Base-by-base conservation (phyloP, 2,329 filamentous ascomycete genomes). In the Fusarium newnesense region DNA sequence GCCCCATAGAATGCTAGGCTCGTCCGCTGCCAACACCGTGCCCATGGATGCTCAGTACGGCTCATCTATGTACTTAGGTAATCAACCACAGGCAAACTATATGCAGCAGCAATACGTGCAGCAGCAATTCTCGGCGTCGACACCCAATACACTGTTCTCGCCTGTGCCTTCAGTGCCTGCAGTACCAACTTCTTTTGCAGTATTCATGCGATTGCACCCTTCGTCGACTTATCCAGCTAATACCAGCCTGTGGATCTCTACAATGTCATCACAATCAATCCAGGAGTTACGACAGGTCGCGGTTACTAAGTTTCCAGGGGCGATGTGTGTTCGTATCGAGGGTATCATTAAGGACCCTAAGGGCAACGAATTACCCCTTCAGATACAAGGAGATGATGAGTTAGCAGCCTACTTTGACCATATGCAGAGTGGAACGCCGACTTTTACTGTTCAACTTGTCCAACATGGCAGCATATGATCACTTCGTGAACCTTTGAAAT, bases 311-410 rank as follows among this genome's bases (percentile, higher is more conserved):
- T 90, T 90, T 67, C 89, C 90, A 0, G 89, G 89, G 11, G 87
- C 87, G 0, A 77, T 87, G 19, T 89, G 92, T 57, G 82, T 87
- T 39, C 87, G 87, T 34, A 86, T 95, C 21, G 90, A 94, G 75
- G 93, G 92, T 5, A 81, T 94, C 32, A 85, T 94, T 57, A 89
- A 88, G 76, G 86, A 89, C 76, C 85, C 83, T 19, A 86, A 86
- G 71, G 90, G 88, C 9, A 86, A 86, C 56, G 92, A 94, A 77
- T 84, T 93, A 49, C 84, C 84, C 21, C 87, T 93, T 76, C 83
- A 86, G 62, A 91, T 96, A 75, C 91, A 91, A 61, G 87, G 91
- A 44, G 92, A 95, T 75, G 88, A 90, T 70, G 93, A 96, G 82
- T 80, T 96, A 70, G 87, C 87, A 67, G 91, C 91, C 1, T 96